phyloP scores from a whole-genome alignment of 768 basidiomycete species.

The Termitomyces sp. region DNA sequence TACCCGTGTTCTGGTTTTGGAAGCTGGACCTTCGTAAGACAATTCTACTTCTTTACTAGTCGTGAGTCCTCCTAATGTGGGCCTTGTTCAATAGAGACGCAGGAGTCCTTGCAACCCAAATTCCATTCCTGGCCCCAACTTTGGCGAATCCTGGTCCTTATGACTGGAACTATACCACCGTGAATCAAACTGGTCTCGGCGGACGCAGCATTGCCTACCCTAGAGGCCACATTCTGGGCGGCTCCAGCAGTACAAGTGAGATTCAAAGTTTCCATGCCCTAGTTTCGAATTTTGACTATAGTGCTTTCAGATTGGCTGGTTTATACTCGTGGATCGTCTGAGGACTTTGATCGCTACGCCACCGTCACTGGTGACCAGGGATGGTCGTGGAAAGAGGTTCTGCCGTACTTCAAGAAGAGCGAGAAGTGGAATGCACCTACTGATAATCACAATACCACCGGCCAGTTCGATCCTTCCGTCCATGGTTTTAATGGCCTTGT shows the following conservation, averaged over 20 bases:
- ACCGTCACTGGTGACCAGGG: conserved; percentile 22
- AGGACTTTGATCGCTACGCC: conserved; percentile 27
- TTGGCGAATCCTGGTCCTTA: conserved; percentile 2
- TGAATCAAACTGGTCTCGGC: conserved; percentile 14
- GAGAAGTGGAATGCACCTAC: conserved; percentile 23
- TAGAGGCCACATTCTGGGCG: conserved; percentile 21
- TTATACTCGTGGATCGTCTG: conserved; percentile 22
- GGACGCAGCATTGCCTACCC: conserved; percentile 16
- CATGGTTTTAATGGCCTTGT: conserved; percentile 23
- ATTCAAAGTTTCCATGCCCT: neutral
- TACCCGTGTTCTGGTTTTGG: conserved; percentile 18
- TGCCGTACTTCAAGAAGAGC: conserved; percentile 22
- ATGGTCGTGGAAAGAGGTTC: conserved; percentile 26
- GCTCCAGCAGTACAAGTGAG: conserved; percentile 18
- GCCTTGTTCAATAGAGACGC: conserved; percentile 5
- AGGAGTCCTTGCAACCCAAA: conserved; percentile 9
- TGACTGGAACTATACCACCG: conserved; percentile 24
- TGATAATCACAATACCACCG: conserved; percentile 22
- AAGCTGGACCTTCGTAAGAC: conserved; percentile 17
- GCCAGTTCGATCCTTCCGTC: conserved; percentile 23
- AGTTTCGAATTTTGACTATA: neutral
- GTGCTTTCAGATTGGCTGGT: conserved; percentile 8
- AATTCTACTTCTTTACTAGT: neutral
- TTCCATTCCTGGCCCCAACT: conserved; percentile 6
- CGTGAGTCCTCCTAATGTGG: neutral